Evolutionary conservation across 2,329 filamentous ascomycete species (phyloP), one percentile per base, ranked within the genome.

Genomic region (Triangularia verruculosa): DNA sequence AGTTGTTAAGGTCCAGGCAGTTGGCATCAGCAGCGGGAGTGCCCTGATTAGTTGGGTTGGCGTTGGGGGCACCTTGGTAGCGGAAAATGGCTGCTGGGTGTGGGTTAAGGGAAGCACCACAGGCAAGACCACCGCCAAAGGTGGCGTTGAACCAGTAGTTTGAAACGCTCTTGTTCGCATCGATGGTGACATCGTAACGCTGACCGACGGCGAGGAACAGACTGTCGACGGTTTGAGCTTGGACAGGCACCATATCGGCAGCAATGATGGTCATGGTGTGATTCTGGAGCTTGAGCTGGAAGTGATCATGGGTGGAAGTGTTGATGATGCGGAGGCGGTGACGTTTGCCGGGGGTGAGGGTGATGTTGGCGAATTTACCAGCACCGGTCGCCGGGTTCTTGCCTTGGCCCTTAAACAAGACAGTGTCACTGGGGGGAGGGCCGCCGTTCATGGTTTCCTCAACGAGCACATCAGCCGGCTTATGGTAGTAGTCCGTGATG

Each of bases 291-390:
- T 83, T 80, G 20, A 86, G 75, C 2, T 78, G 81, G 67, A 85
- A 75, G 59, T 76, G 76, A 74, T 86, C 75, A 77, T 74, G 75
- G 68, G 73, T 83, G 74, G 72, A 84, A 1, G 78, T 78, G 72
- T 84, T 83, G 73, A 85, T 81, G 62, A 84, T 68, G 2, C 82
- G 75, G 39, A 85, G 75, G 3, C 79, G 76, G 70, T 84, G 81
- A 47, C 75, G 81, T 73, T 80, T 82, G 54, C 76, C 82, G 55
- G 76, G 70, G 12, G 71, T 75, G 43, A 80, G 70, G 4, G 68
- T 76, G n/a, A 79, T 71, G 30, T 68, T 74, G 34, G 70, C 69
- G 52, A 76, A 78, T 24, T 66, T 27, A 7, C 76, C 76, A 4
- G 62, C 68, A 4, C 69, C 71, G 1, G 71, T 70, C 22, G 56